Base-by-base conservation (phyloP, 2,329 filamentous ascomycete species). In the Diaporthe amygdali region DNA sequence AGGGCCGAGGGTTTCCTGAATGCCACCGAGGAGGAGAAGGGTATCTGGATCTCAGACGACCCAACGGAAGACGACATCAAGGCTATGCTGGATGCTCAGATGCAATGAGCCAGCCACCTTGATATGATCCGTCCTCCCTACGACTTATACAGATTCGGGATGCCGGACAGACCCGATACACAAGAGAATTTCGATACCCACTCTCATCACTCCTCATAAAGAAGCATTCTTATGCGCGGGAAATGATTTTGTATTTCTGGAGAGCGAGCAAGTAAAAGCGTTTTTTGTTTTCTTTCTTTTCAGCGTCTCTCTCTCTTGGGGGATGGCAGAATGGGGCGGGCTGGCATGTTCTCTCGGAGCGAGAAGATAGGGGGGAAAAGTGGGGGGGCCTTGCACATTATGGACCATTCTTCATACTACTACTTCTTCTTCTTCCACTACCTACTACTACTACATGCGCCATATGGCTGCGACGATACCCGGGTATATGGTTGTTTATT, bases 11-110 rank as follows among this genome's bases (percentile, higher is more conserved):
- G 93, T 34, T 92, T 98, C 78, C 91, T 92, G 76, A 87, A 87
- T 73, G 92, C 95, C 6, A 96, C 93, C 0, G 91, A 93, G 0
- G 94, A 96, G 76, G 95, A 98, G 86, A 95, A 94, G 81, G 96
- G 95, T 1, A 88, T 91, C 9, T 97, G 94, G 94, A 82, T 95
- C 70, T 90, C 91, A 0, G 92, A 95, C 74, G 92, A 94, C 78
- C 89, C 91, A 4, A 90, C 87, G 2, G 85, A 88, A 69, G 88
- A 89, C 71, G 87, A 92, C 77, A 79, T 90, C 72, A 84, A 88
- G 79, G 84, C 87, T 78, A 88, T 92, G 87, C 86, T 90, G 78
- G 83, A 87, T 49, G 51, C 59, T 17, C 67, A 72, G 46, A 54
- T 70, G 59, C 67, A 67, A 20, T 66, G 37, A 70, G 51, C 49